A percentile compares a stretch with the other conserved stretches of the same genome.
These are phyloP conservation scores for Scleroderma citrinum DNA, from an alignment of 768 basidiomycete genomes.

Conservation along the genomic window DNA sequence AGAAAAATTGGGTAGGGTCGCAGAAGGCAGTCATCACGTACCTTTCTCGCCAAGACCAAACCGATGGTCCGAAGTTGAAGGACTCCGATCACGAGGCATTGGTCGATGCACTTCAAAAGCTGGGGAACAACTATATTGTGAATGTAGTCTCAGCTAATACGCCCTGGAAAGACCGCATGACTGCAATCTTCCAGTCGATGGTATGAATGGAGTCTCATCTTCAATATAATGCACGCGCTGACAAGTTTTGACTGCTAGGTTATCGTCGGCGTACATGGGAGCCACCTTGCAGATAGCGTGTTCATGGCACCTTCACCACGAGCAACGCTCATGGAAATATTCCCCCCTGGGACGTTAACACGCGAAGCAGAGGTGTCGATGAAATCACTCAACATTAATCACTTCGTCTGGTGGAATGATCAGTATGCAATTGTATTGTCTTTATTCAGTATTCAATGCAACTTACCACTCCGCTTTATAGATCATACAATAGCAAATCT, in stretches of 20 bases:
- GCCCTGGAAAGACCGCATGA: constrained; percentile 58
- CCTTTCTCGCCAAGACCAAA: constrained; percentile 54
- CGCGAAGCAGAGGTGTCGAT: constrained; percentile 56
- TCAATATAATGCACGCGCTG: background rate
- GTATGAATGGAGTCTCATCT: constrained; percentile 34
- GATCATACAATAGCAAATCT: constrained; percentile 30
- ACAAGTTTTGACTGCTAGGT: constrained; percentile 34
- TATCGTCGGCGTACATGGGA: constrained; percentile 53
- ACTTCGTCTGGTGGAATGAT: constrained; percentile 53
- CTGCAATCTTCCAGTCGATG: constrained; percentile 60
- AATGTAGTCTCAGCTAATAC: constrained; percentile 47
- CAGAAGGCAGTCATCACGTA: constrained; percentile 57
- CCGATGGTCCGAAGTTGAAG: constrained; percentile 44
- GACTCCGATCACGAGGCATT: constrained; percentile 55
- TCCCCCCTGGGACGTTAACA: constrained; percentile 59
- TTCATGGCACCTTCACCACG: constrained; percentile 60
- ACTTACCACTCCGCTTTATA: constrained; percentile 11
- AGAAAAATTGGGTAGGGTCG: constrained; percentile 12
- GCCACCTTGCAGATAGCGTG: constrained; percentile 59
- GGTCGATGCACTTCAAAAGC: constrained; percentile 46
- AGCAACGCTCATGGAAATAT: constrained; percentile 72
- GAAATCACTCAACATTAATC: constrained; percentile 47
- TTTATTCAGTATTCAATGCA: background rate
- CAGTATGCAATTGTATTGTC: constrained; percentile 19
- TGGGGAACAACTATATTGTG: constrained; percentile 53